These are phyloP conservation scores for Apiospora phragmitis DNA, from an alignment of 2,329 filamentous ascomycete species.

Conservation along the genomic window DNA sequence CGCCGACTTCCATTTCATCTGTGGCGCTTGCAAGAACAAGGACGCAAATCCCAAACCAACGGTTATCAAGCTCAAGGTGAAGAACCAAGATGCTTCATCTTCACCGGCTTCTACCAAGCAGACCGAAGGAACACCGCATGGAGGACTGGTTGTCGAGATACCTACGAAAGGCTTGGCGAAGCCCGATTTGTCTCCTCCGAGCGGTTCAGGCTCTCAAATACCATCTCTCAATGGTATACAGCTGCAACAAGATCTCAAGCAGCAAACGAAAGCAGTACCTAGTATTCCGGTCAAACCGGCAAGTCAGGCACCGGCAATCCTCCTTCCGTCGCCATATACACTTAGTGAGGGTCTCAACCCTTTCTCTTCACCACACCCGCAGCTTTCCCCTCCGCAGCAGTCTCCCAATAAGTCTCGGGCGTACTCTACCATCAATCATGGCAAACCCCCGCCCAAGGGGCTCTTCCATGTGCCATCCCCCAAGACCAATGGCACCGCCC, in stretches of 20 bases:
- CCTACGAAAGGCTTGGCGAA: slow-evolving; percentile 19
- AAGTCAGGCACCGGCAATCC: slow-evolving; percentile 25
- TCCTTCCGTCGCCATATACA: slow-evolving; percentile 27
- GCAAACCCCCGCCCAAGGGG: slow-evolving; percentile 29
- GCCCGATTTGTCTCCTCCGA: slow-evolving; percentile 17
- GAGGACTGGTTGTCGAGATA: slow-evolving; percentile 21
- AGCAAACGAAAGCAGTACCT: slow-evolving; percentile 18
- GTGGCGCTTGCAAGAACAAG: slow-evolving; percentile 73
- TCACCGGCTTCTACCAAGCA: slow-evolving; percentile 25
- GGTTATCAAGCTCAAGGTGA: slow-evolving; percentile 56
- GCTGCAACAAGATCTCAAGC: slow-evolving; percentile 19
- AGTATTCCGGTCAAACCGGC: slow-evolving; percentile 29
- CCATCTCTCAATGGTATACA: slow-evolving; percentile 15
- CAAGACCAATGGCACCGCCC: slow-evolving; percentile 22
- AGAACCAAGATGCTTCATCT: slow-evolving; percentile 25
- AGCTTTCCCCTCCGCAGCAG: slow-evolving; percentile 40
- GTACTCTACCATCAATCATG: slow-evolving; percentile 36
- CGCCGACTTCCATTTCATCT: slow-evolving; percentile 86
- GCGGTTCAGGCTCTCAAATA: not conserved
- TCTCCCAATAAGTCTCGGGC: slow-evolving; percentile 41
- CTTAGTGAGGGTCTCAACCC: slow-evolving; percentile 37
- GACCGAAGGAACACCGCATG: slow-evolving; percentile 19
- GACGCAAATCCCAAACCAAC: slow-evolving; percentile 58
- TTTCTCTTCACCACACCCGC: slow-evolving; percentile 45
- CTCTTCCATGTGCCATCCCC: slow-evolving; percentile 30